A percentile compares a stretch with the other conserved stretches of the same genome.
Evolutionary conservation across 352 stramenopile species (phyloP).

Genomic region (Globisporangium spinosum): DNA sequence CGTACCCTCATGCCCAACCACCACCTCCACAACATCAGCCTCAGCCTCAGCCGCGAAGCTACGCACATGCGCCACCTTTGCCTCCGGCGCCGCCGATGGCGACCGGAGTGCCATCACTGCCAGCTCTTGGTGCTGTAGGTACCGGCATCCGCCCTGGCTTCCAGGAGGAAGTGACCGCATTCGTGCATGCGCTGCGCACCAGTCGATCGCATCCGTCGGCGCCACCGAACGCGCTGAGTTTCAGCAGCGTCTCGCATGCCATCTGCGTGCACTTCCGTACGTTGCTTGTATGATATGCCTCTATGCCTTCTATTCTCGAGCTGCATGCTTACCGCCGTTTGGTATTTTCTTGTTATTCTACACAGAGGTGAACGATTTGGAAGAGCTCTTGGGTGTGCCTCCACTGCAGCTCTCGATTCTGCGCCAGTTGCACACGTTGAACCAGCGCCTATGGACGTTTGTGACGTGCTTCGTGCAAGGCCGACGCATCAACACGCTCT

Average conservation of each 20-base stretch:
- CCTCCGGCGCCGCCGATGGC: slow-evolving; percentile 2
- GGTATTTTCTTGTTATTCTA: neutral
- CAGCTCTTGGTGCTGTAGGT: neutral
- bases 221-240: slow-evolving; percentile 53
- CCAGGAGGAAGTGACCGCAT: slow-evolving; percentile 53
- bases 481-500: slow-evolving; percentile 68
- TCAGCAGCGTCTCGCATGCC: slow-evolving; percentile 41
- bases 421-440: slow-evolving; percentile 54
- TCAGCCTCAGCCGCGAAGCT: neutral
- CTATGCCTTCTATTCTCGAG: neutral
- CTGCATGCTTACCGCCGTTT: neutral
- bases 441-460: slow-evolving; percentile 79
- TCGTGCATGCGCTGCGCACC: slow-evolving; percentile 50
- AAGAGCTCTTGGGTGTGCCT: slow-evolving; percentile 44
- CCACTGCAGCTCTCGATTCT: slow-evolving; percentile 47
- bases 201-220: slow-evolving; percentile 43
- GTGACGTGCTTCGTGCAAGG: slow-evolving; percentile 75
- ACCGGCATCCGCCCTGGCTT: slow-evolving; percentile 16
- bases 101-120: neutral
- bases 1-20: neutral
- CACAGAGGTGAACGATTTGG: slow-evolving; percentile 43
- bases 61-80: slow-evolving; percentile 10
- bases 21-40: slow-evolving; percentile 23
- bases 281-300: slow-evolving; percentile 12
- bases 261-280: slow-evolving; percentile 66